These are phyloP conservation scores for Neophaeococcomyces mojaviensis DNA, from an alignment of 2,329 filamentous ascomycete genomes.

Conservation along the genomic window DNA sequence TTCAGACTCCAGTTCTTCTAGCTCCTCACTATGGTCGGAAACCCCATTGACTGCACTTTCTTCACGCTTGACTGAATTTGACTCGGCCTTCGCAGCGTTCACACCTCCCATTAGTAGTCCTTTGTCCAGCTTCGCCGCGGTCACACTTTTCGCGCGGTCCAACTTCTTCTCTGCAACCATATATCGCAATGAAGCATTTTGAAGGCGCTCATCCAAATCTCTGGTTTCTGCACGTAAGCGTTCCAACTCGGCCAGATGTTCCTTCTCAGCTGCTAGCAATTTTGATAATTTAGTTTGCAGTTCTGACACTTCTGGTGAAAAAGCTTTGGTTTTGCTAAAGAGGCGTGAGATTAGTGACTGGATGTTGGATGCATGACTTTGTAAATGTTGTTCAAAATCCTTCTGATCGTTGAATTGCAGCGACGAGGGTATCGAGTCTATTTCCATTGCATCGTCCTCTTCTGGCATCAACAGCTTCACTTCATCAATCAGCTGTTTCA, in stretches of 20 bases:
- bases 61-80: conserved; percentile 44
- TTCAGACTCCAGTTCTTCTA: conserved; percentile 64
- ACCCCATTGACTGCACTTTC: conserved; percentile 48
- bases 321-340: conserved; percentile 40
- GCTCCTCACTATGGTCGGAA: conserved; percentile 44
- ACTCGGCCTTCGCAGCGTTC: conserved; percentile 37
- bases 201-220: conserved; percentile 74
- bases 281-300: conserved; percentile 69
- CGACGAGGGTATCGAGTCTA: conserved; percentile 42
- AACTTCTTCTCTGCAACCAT: conserved; percentile 94
- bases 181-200: conserved; percentile 81
- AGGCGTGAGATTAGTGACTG: conserved; percentile 65
- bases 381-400: conserved; percentile 70
- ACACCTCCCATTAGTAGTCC: conserved; percentile 67
- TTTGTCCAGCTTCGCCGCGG: conserved; percentile 86
- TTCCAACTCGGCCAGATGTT: conserved; percentile 68
- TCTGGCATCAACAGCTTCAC: conserved; percentile 28
- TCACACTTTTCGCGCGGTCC: conserved; percentile 78
- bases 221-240: conserved; percentile 71
- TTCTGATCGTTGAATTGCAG: conserved; percentile 49
- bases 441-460: conserved; percentile 23
- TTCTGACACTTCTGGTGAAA: conserved; percentile 61
- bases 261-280: conserved; percentile 75
- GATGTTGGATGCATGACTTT: conserved; percentile 67
- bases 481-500: conserved; percentile 68